phyloP scores from a whole-genome alignment of 495 filamentous ascomycete genomes.

The Tuber umbilicatum region DNA sequence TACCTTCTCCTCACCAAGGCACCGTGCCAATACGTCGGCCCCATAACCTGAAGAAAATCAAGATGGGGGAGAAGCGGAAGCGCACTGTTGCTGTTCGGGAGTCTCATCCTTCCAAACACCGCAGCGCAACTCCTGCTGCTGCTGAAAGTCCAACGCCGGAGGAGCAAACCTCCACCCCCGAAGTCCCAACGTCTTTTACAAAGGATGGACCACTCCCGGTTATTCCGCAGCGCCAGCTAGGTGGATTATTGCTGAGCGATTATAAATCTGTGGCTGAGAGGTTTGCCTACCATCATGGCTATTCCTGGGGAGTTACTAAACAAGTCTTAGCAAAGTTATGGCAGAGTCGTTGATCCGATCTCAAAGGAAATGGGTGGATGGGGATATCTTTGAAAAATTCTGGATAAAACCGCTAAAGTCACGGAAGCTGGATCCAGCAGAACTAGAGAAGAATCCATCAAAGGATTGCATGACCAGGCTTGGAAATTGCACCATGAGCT shows the following conservation, averaged over 20 bases:
- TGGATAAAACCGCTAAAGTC: slow-evolving; percentile 82
- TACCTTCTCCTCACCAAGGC: neutral
- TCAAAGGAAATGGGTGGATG: slow-evolving; percentile 82
- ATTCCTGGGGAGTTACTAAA: slow-evolving; percentile 4
- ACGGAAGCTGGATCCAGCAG: slow-evolving; percentile 61
- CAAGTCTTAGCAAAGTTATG: slow-evolving; percentile 63
- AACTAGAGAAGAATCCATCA: slow-evolving; percentile 63
- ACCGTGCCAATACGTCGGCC: neutral
- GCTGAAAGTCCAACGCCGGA: slow-evolving; percentile 19
- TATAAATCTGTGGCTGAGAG: slow-evolving; percentile 82
- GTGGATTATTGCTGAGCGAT: slow-evolving; percentile 57
- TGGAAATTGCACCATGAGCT: slow-evolving; percentile 69
- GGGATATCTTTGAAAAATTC: slow-evolving; percentile 77
- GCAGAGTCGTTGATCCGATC: slow-evolving; percentile 75
- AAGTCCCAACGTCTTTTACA: slow-evolving; percentile 38
- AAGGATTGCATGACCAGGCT: slow-evolving; percentile 82
- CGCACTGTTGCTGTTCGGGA: slow-evolving; percentile 34
- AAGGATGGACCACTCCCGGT: slow-evolving; percentile 58
- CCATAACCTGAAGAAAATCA: slow-evolving; percentile 1
- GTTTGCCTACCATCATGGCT: slow-evolving; percentile 45
- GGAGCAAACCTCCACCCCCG: slow-evolving; percentile 18
- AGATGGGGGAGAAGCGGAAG: slow-evolving; percentile 41
- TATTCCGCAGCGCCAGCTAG: slow-evolving; percentile 60
- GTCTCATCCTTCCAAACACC: slow-evolving; percentile 31
- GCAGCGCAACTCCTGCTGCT: slow-evolving; percentile 31